phyloP scores from a whole-genome alignment of 768 basidiomycete species.

The Pisolithus microcarpus region DNA sequence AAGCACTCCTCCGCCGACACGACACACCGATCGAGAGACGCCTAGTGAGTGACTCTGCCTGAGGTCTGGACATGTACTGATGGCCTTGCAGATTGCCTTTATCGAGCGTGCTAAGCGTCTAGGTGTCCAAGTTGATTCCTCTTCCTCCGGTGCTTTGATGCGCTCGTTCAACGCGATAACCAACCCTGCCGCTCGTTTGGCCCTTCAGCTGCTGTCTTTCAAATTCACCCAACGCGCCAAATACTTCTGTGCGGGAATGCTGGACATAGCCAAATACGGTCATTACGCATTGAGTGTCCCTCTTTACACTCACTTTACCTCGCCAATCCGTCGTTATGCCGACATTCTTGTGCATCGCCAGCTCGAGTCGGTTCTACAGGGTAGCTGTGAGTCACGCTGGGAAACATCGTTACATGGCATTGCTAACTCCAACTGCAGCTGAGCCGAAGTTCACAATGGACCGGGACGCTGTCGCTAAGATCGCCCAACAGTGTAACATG shows the following conservation, averaged over 20 bases:
- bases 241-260: slow-evolving; percentile 98
- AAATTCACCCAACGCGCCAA: slow-evolving; percentile 95
- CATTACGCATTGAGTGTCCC: slow-evolving; percentile 90
- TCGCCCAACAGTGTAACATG: slow-evolving; percentile 98
- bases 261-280: slow-evolving; percentile 95
- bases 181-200: slow-evolving; percentile 64
- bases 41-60: slow-evolving; percentile 44
- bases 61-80: slow-evolving; percentile 1
- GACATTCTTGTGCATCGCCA: slow-evolving; percentile 96
- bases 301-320: slow-evolving; percentile 90
- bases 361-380: slow-evolving; percentile 80
- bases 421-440: slow-evolving; percentile 20
- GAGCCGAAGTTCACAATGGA: slow-evolving; percentile 96
- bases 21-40: slow-evolving; percentile 90
- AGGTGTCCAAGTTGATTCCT: slow-evolving; percentile 74
- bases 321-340: slow-evolving; percentile 88
- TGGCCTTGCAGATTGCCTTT: slow-evolving; percentile 54
- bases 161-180: slow-evolving; percentile 69
- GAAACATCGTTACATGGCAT: slow-evolving; percentile 4
- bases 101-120: slow-evolving; percentile 75
- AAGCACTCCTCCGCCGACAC: slow-evolving; percentile 92
- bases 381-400: slow-evolving; percentile 43
- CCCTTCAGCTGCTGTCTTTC: slow-evolving; percentile 77
- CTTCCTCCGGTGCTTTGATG: slow-evolving; percentile 77
- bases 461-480: slow-evolving; percentile 93